Percentiles rank a stretch among this genome's conserved stretches.
These are phyloP conservation scores for Sphaerulina populicola DNA, from an alignment of 2,329 filamentous ascomycete genomes.

Conservation along the genomic window DNA sequence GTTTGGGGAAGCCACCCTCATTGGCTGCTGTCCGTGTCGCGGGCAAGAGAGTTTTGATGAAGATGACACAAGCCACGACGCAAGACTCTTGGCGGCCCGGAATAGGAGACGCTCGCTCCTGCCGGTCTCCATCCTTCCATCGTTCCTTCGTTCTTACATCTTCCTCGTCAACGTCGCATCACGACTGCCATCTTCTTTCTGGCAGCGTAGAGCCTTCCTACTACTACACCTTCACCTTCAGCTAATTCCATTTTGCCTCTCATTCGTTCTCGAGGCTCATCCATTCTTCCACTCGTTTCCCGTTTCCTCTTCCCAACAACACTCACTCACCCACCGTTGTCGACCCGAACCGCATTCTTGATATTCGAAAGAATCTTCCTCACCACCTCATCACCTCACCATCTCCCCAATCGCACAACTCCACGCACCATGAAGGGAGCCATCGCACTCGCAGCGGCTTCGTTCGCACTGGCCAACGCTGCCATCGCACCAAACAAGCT, in stretches of 20 bases:
- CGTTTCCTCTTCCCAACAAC: background rate
- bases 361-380: background rate
- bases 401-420: background rate
- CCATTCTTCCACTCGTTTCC: constrained; percentile 7
- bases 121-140: constrained; percentile 4
- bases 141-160: background rate
- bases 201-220: background rate
- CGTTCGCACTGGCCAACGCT: constrained; percentile 41
- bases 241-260: constrained; percentile 11
- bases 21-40: background rate
- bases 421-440: constrained; percentile 46
- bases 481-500: constrained; percentile 36
- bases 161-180: constrained; percentile 1
- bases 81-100: background rate
- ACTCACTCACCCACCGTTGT: background rate
- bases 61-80: background rate
- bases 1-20: background rate
- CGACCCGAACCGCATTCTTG: background rate
- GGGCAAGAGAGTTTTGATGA: background rate
- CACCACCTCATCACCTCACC: background rate
- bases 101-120: constrained; percentile 3
- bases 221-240: background rate
- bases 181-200: constrained; percentile 7
- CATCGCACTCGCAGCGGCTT: constrained; percentile 40
- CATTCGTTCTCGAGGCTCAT: constrained; percentile 18